These are phyloP conservation scores for Achaetomiella virescens DNA, from an alignment of 495 filamentous ascomycete genomes.

Conservation along the genomic window DNA sequence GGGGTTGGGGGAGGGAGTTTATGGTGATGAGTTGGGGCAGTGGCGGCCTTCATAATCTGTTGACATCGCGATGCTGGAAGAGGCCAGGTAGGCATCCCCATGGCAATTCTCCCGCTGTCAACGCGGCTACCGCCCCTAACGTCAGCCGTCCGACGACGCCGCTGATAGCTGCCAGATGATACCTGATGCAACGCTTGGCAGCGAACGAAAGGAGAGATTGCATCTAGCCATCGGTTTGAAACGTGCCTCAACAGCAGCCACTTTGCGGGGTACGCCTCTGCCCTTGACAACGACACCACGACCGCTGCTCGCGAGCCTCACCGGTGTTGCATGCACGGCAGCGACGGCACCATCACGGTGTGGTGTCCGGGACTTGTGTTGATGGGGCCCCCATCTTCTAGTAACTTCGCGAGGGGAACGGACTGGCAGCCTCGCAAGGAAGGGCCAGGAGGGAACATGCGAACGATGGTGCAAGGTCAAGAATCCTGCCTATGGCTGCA, in stretches of 20 bases:
- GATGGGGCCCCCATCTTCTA: too few species aligned
- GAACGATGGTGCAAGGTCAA: too few species aligned
- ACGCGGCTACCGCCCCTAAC: not conserved
- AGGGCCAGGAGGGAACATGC: too few species aligned
- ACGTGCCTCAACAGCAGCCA: constrained; percentile 16
- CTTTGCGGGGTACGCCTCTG: constrained; percentile 10
- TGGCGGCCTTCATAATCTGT: not conserved
- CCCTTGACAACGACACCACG: not conserved
- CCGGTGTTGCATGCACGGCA: not conserved
- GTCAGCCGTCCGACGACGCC: not conserved
- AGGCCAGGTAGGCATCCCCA: not conserved
- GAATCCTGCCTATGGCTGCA: too few species aligned
- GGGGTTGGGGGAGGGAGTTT: not conserved
- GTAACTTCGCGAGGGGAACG: too few species aligned
- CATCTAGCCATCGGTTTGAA: constrained; percentile 6
- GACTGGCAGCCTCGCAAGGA: too few species aligned
- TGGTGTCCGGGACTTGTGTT: not conserved
- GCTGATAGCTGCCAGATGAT: not conserved
- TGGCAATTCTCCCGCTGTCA: not conserved
- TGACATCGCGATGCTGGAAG: not conserved
- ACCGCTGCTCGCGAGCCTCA: not conserved
- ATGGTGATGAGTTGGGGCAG: not conserved
- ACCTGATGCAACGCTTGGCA: not conserved
- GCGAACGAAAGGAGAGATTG: not conserved
- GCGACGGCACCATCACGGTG: not conserved